Percentiles rank a stretch among this genome's conserved stretches.
These are phyloP conservation scores for Colletotrichum lindemuthianum DNA, from an alignment of 2,329 filamentous ascomycete genomes.

Conservation along the genomic window DNA sequence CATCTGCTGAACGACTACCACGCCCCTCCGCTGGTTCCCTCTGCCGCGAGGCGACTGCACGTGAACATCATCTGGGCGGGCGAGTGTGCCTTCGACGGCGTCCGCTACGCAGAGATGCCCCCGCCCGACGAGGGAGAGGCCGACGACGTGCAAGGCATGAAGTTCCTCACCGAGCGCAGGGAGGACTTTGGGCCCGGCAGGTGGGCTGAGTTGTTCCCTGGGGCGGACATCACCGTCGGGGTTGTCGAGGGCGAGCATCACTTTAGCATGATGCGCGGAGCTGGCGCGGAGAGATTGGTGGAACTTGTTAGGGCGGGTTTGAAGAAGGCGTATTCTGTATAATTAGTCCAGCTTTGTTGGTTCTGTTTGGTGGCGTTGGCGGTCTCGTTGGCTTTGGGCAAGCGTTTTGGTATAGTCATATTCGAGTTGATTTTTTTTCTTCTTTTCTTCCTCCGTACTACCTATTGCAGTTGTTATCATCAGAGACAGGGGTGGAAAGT, in stretches of 20 bases:
- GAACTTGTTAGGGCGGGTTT: neutral
- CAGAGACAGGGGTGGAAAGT: neutral
- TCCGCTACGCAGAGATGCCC: conserved; percentile 71
- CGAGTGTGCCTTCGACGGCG: conserved; percentile 75
- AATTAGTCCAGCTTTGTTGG: neutral
- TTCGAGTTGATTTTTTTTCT: neutral
- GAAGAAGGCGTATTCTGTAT: neutral
- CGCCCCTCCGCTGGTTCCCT: conserved; percentile 66
- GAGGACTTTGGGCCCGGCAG: conserved; percentile 76
- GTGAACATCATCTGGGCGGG: conserved; percentile 76
- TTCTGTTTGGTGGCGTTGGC: neutral
- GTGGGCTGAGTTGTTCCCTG: conserved; percentile 73
- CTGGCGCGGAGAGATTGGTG: conserved; percentile 39
- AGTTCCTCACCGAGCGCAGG: conserved; percentile 77
- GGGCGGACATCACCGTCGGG: conserved; percentile 68
- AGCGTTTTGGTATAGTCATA: neutral
- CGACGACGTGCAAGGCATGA: conserved; percentile 48
- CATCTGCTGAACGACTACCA: conserved; percentile 72
- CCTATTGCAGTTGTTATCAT: neutral
- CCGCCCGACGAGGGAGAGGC: conserved; percentile 68
- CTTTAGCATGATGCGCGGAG: conserved; percentile 81
- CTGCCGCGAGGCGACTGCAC: conserved; percentile 65
- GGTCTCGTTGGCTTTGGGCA: neutral
- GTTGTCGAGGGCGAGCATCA: conserved; percentile 76
- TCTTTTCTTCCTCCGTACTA: neutral